Evolutionary conservation across 495 filamentous ascomycete species (phyloP).

Genomic region (Penicillium desertorum): DNA sequence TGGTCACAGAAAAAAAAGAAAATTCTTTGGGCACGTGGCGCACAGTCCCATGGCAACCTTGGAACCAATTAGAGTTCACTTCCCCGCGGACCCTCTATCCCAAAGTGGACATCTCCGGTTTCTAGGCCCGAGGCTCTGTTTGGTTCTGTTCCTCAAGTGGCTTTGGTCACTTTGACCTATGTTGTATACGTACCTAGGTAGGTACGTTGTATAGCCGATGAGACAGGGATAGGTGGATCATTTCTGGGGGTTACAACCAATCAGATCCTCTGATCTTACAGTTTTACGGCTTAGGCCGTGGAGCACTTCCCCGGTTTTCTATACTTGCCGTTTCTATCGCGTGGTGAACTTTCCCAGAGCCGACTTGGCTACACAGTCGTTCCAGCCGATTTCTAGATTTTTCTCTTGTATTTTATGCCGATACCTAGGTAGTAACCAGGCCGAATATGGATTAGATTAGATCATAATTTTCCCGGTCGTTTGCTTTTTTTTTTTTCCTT

Average conservation of each 20-base stretch:
- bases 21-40: conserved; percentile 14
- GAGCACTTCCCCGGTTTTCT: conserved; percentile 22
- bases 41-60: not conserved
- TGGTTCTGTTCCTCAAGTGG: conserved; percentile 7
- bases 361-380: conserved; percentile 14
- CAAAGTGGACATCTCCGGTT: conserved; percentile 16
- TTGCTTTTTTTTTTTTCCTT: not conserved
- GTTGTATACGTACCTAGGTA: not conserved
- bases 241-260: not conserved
- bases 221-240: not conserved
- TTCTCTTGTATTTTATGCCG: not conserved
- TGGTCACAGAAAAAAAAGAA: not conserved
- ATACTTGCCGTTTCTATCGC: conserved; percentile 9
- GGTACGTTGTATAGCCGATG: no score
- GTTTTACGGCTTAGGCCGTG: conserved; percentile 18
- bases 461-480: not conserved
- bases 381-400: conserved; percentile 6
- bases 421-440: not conserved
- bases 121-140: conserved; percentile 21
- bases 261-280: not conserved
- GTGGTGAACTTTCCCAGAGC: conserved; percentile 6
- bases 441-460: conserved; percentile 1
- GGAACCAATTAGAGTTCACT: not conserved
- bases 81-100: conserved; percentile 6
- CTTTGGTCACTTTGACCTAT: not conserved